Evolutionary conservation across 768 basidiomycete species (phyloP).

Genomic region (Leccinum subgranulosum): DNA sequence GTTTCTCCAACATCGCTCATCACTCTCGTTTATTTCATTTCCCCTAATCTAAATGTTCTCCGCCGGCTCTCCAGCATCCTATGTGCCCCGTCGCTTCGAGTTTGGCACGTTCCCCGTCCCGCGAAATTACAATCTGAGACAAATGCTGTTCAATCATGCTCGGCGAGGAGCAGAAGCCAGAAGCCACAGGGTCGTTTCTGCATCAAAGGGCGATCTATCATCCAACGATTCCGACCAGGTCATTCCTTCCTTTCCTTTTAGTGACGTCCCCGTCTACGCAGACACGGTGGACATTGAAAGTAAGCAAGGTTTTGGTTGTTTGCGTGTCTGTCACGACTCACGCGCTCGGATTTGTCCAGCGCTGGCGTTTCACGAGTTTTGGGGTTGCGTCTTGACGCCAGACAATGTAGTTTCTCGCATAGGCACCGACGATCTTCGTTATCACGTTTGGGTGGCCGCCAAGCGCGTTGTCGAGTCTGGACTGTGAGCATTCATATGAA

Average conservation of each 20-base stretch:
- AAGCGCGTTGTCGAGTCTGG: conserved; percentile 29
- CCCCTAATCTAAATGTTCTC: neutral
- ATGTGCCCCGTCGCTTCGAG: conserved; percentile 16
- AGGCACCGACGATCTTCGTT: conserved; percentile 26
- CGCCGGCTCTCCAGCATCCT: conserved; percentile 6
- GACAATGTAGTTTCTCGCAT: conserved; percentile 27
- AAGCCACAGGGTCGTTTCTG: neutral
- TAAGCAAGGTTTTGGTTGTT: conserved; percentile 24
- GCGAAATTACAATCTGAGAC: conserved; percentile 22
- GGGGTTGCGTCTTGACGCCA: conserved; percentile 35
- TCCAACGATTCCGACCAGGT: conserved; percentile 21
- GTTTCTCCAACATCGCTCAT: neutral
- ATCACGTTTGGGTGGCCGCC: conserved; percentile 35
- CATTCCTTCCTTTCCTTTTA: conserved; percentile 33
- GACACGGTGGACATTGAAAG: conserved; percentile 44
- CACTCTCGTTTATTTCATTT: neutral
- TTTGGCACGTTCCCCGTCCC: conserved; percentile 30
- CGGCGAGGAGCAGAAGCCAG: neutral
- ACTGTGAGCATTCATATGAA: conserved; percentile 7
- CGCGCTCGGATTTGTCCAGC: conserved; percentile 14
- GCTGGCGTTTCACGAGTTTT: conserved; percentile 32
- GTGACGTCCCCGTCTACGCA: conserved; percentile 28
- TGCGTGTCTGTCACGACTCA: neutral
- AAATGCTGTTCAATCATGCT: conserved; percentile 27
- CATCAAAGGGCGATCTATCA: neutral